Percentiles rank a stretch among this genome's conserved stretches.
These are phyloP conservation scores for Paecilomyces dactylethromorphus DNA, from an alignment of 2,329 filamentous ascomycete genomes.

Conservation along the genomic window DNA sequence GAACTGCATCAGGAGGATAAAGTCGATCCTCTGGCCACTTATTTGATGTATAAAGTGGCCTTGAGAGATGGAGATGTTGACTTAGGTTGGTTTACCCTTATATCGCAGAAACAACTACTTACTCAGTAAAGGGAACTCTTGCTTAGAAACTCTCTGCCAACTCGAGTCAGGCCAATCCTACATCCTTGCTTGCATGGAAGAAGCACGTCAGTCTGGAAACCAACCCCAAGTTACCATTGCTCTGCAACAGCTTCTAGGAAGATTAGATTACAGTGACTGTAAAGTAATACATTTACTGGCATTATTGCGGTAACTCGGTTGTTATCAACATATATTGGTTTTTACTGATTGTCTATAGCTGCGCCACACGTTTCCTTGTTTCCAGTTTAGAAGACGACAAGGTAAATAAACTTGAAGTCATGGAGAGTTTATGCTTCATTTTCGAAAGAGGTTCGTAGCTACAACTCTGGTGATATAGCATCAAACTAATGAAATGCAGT, in stretches of 20 bases:
- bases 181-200: conserved; percentile 73
- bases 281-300: conserved; percentile 54
- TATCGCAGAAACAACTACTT: conserved; percentile 28
- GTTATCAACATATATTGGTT: conserved; percentile 8
- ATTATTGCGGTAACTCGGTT: conserved; percentile 55
- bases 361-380: conserved; percentile 41
- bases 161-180: conserved; percentile 53
- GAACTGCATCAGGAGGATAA: conserved; percentile 53
- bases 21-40: conserved; percentile 60
- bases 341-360: conserved; percentile 21
- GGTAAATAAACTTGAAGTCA: conserved; percentile 13
- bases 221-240: conserved; percentile 53
- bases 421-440: conserved; percentile 48
- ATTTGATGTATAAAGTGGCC: conserved; percentile 68
- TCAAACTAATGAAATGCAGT: conserved; percentile 35
- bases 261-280: conserved; percentile 43
- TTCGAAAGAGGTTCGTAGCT: conserved; percentile 44
- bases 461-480: conserved; percentile 2
- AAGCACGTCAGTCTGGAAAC: conserved; percentile 63
- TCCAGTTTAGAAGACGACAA: conserved; percentile 32
- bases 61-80: conserved; percentile 53
- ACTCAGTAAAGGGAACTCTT: conserved; percentile 47
- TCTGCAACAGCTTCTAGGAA: conserved; percentile 47
- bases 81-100: conserved; percentile 45
- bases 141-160: conserved; percentile 56